Conservation (phyloP, 2,329 filamentous ascomycete species). For the Stagonosporopsis rhizophila region DNA sequence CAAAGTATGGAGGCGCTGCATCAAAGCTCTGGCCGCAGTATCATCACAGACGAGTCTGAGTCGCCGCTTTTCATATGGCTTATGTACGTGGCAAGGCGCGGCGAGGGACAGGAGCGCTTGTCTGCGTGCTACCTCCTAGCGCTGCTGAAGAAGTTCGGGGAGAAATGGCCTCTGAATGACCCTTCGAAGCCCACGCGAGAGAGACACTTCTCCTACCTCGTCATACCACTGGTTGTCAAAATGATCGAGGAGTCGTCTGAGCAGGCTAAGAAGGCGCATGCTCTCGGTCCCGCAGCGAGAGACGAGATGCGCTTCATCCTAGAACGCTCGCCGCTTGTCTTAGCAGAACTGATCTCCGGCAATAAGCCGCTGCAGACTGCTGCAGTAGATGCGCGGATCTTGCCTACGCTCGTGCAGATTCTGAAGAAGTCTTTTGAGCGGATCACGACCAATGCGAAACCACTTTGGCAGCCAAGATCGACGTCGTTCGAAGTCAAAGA, state of each 20-base stretch:
- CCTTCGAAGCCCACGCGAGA: conserved; percentile 49
- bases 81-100: conserved; percentile 53
- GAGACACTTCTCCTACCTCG: conserved; percentile 53
- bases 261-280: conserved; percentile 30
- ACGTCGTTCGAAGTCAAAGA: conserved; percentile 34
- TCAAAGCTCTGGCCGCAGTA: conserved; percentile 35
- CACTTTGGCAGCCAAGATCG: conserved; percentile 62
- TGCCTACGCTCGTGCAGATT: conserved; percentile 68
- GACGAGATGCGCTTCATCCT: conserved; percentile 41
- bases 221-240: conserved; percentile 57
- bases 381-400: conserved; percentile 73
- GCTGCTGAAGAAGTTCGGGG: conserved; percentile 46
- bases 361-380: conserved; percentile 81
- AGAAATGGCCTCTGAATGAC: conserved; percentile 47
- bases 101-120: conserved; percentile 51
- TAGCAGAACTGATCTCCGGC: conserved; percentile 81
- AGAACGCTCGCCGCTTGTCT: conserved; percentile 71
- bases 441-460: conserved; percentile 55
- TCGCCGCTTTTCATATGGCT: conserved; percentile 59
- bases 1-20: conserved; percentile 44
- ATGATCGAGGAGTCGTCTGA: conserved; percentile 52
- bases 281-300: conserved; percentile 56
- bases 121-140: conserved; percentile 51
- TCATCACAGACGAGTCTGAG: conserved; percentile 52
- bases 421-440: conserved; percentile 72